Percentiles rank a stretch among this genome's conserved stretches.
Evolutionary conservation across 805 yeast genomes (phyloP).

Genomic region (Lipomyces sp.): DNA sequence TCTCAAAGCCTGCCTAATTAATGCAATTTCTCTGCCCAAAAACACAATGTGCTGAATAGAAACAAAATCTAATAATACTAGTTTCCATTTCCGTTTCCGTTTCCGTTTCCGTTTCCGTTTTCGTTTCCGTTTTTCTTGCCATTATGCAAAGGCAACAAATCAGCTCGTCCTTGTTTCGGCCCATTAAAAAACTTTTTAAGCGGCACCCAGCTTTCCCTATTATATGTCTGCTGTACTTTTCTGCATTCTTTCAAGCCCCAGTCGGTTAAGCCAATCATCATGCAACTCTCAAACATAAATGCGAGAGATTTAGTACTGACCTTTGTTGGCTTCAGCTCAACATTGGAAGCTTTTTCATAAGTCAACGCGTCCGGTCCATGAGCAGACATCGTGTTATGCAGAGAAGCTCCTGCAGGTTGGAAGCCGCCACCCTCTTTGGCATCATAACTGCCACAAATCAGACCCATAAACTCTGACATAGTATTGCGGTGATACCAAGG

Average conservation of each 20-base stretch:
- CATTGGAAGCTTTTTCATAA: constrained; percentile 38
- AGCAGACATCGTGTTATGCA: constrained; percentile 41
- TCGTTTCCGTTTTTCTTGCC: not conserved
- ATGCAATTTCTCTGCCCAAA: not conserved
- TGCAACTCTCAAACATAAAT: constrained; percentile 41
- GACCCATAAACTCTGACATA: constrained; percentile 42
- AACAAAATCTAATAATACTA: not conserved
- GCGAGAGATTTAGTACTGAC: constrained; percentile 42
- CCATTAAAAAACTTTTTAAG: constrained; percentile 25
- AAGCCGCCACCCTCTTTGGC: constrained; percentile 39
- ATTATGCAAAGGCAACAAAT: not conserved
- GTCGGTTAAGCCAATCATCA: constrained; percentile 40
- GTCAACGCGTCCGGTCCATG: constrained; percentile 42
- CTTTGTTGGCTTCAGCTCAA: constrained; percentile 34
- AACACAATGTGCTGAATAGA: too few species aligned
- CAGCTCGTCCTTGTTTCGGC: constrained; percentile 16
- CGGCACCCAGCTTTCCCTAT: constrained; percentile 37
- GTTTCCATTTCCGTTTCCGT: not conserved
- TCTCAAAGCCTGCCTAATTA: too few species aligned
- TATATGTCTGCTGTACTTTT: constrained; percentile 38
- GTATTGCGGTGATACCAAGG: constrained; percentile 43
- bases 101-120: too few species aligned
- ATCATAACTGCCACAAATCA: constrained; percentile 24
- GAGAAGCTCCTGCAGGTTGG: constrained; percentile 43
- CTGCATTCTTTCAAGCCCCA: constrained; percentile 35